These are phyloP conservation scores for Luffa aegyptiaca DNA, from an alignment of 306 rosid species.

Conservation along the genomic window DNA sequence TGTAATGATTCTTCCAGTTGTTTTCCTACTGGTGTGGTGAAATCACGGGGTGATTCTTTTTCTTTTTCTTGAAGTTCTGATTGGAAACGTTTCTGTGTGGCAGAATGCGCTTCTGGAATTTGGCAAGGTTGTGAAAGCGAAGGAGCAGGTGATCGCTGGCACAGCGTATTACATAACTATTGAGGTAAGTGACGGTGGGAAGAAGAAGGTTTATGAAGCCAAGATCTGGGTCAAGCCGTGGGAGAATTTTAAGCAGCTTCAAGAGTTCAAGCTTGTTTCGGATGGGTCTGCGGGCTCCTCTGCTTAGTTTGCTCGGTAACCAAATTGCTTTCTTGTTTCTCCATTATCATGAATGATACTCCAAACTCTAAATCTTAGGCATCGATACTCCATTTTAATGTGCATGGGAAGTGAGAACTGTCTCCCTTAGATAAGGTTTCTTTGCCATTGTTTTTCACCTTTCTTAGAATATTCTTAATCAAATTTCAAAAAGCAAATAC, in stretches of 20 bases:
- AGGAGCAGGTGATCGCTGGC: conserved; percentile 50
- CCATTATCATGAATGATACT: not conserved
- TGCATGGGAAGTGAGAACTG: not conserved
- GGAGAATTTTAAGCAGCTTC: conserved; percentile 65
- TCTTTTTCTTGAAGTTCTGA: not conserved
- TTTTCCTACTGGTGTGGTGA: not conserved
- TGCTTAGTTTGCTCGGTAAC: conserved; percentile 4
- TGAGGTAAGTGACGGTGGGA: conserved; percentile 60
- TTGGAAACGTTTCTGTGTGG: not conserved
- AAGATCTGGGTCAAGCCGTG: conserved; percentile 90
- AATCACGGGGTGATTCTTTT: not conserved
- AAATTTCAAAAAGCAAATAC: too few relatives aligned
- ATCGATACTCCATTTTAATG: not conserved
- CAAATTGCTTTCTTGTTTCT: not conserved
- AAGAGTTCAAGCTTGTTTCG: conserved; percentile 59
- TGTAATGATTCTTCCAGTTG: not conserved
- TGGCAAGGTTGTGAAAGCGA: conserved; percentile 9
- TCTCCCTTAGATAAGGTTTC: too few relatives aligned
- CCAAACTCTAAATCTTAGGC: not conserved
- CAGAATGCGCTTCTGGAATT: conserved; percentile 11
- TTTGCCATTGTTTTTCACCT: not conserved
- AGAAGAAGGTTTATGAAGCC: conserved; percentile 72
- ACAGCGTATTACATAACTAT: conserved; percentile 56
- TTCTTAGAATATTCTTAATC: not conserved
- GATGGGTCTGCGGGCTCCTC: conserved; percentile 12